Conservation (phyloP, 1,139 yeast genomes). For the Candida sp. region DNA sequence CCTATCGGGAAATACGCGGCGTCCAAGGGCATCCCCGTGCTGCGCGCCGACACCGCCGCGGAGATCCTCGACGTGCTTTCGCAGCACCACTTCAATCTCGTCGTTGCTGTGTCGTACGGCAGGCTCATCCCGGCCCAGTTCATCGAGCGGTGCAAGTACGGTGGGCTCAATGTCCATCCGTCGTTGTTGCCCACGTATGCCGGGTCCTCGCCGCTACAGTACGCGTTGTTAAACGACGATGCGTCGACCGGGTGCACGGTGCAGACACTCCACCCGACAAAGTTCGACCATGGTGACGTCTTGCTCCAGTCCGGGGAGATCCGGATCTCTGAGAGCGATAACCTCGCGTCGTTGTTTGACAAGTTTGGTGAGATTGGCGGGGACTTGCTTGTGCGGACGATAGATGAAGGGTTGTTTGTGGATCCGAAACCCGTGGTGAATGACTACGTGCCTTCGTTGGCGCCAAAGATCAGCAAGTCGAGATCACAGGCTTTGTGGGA, state of each 20-base stretch:
- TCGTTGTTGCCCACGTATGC: conserved; percentile 81
- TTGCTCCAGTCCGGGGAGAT: conserved; percentile 59
- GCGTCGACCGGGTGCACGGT: conserved; percentile 79
- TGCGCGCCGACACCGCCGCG: conserved; percentile 60
- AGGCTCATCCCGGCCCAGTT: conserved; percentile 70
- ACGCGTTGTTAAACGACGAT: conserved; percentile 72
- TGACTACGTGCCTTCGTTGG: conserved; percentile 51
- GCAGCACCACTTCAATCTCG: conserved; percentile 52
- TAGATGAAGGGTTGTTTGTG: conserved; percentile 32
- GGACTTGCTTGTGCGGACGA: conserved; percentile 47
- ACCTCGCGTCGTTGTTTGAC: conserved; percentile 42
- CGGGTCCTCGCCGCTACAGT: conserved; percentile 93
- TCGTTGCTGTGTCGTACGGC: conserved; percentile 93
- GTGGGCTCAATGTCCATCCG: conserved; percentile 94
- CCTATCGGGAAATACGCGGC: conserved; percentile 55
- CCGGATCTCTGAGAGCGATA: conserved; percentile 42
- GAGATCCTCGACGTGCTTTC: conserved; percentile 49
- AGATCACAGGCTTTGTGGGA: conserved; percentile 53
- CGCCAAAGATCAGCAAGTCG: conserved; percentile 53
- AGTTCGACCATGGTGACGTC: conserved; percentile 82
- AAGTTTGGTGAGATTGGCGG: conserved; percentile 67
- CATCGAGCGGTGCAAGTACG: conserved; percentile 50
- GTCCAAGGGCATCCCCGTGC: conserved; percentile 36
- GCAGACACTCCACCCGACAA: conserved; percentile 87
- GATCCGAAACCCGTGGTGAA: conserved; percentile 5